These are phyloP conservation scores for Suillus paluster DNA, from an alignment of 768 basidiomycete genomes.

Conservation along the genomic window DNA sequence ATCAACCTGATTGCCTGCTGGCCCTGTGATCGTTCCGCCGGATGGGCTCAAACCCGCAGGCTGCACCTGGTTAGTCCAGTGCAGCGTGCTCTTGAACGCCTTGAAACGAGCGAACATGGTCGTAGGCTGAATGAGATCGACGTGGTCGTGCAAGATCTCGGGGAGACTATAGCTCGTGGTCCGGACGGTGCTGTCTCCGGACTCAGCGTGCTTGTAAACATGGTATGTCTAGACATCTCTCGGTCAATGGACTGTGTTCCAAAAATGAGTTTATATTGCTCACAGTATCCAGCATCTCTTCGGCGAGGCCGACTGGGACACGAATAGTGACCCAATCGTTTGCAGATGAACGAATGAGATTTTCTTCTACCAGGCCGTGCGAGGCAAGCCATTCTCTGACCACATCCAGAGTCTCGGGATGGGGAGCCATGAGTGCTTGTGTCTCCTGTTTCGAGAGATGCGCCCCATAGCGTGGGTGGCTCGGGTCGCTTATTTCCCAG, in stretches of 20 bases:
- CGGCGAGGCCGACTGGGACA: slow-evolving; percentile 63
- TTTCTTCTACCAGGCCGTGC: too few relatives aligned
- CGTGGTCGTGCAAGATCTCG: slow-evolving; percentile 55
- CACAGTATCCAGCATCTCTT: slow-evolving; percentile 75
- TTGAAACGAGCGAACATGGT: slow-evolving; percentile 63
- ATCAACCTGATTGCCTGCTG: too few relatives aligned
- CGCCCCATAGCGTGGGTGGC: slow-evolving; percentile 55
- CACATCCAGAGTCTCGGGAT: slow-evolving; percentile 50
- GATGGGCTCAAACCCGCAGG: slow-evolving; percentile 7
- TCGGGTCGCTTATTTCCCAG: slow-evolving; percentile 66
- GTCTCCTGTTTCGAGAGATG: slow-evolving; percentile 69
- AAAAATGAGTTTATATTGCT: slow-evolving; percentile 15
- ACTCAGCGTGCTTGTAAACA: slow-evolving; percentile 58
- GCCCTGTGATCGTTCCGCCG: slow-evolving; percentile 22
- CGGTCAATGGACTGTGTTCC: neutral
- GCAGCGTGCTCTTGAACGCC: slow-evolving; percentile 45
- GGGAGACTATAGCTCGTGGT: slow-evolving; percentile 78
- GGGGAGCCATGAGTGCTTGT: slow-evolving; percentile 63
- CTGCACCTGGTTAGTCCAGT: slow-evolving; percentile 26
- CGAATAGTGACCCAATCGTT: too few relatives aligned
- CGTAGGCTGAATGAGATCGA: slow-evolving; percentile 75
- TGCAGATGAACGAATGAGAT: too few relatives aligned
- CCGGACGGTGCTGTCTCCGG: slow-evolving; percentile 54
- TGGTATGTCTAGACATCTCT: slow-evolving; percentile 55
- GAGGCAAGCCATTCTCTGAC: too few relatives aligned